phyloP scores from a whole-genome alignment of 768 basidiomycete genomes.

The Gymnopilus dilepis region DNA sequence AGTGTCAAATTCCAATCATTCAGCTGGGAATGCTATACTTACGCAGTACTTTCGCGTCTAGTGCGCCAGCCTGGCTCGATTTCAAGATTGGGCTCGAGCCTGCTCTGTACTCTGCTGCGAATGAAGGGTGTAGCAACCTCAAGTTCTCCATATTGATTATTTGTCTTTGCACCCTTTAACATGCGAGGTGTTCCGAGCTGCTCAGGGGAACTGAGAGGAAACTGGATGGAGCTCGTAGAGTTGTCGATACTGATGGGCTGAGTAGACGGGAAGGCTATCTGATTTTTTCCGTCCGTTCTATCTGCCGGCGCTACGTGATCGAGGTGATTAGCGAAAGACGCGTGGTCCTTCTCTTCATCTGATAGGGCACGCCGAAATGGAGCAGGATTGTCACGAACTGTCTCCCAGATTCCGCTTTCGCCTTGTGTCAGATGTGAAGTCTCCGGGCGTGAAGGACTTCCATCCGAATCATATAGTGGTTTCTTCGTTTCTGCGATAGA shows the following conservation, averaged over 20 bases:
- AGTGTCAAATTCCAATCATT: neutral
- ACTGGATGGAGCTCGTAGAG: slow-evolving; percentile 75
- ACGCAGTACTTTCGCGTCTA: slow-evolving; percentile 90
- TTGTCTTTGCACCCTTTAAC: slow-evolving; percentile 57
- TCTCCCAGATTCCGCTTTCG: slow-evolving; percentile 53
- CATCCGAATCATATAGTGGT: slow-evolving; percentile 57
- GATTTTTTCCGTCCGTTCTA: slow-evolving; percentile 51
- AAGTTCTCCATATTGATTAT: slow-evolving; percentile 74
- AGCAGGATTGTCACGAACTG: slow-evolving; percentile 60
- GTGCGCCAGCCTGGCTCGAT: slow-evolving; percentile 85
- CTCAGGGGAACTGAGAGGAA: slow-evolving; percentile 83
- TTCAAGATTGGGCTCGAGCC: slow-evolving; percentile 60
- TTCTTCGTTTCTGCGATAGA: slow-evolving; percentile 81
- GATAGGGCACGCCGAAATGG: slow-evolving; percentile 78
- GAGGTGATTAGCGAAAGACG: slow-evolving; percentile 46
- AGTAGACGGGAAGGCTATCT: slow-evolving; percentile 61
- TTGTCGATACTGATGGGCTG: slow-evolving; percentile 57
- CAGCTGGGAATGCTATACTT: slow-evolving; percentile 37
- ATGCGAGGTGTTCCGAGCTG: slow-evolving; percentile 63
- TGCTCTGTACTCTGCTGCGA: slow-evolving; percentile 83
- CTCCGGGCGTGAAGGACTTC: slow-evolving; percentile 56
- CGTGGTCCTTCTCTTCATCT: slow-evolving; percentile 75
- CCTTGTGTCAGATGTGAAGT: slow-evolving; percentile 50
- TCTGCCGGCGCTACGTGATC: slow-evolving; percentile 48
- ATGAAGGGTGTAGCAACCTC: slow-evolving; percentile 80